Evolutionary conservation across 371 early-diverging fungal species (phyloP), one percentile per base, ranked within the genome.

Genomic region (Chytridium lagenaria): DNA sequence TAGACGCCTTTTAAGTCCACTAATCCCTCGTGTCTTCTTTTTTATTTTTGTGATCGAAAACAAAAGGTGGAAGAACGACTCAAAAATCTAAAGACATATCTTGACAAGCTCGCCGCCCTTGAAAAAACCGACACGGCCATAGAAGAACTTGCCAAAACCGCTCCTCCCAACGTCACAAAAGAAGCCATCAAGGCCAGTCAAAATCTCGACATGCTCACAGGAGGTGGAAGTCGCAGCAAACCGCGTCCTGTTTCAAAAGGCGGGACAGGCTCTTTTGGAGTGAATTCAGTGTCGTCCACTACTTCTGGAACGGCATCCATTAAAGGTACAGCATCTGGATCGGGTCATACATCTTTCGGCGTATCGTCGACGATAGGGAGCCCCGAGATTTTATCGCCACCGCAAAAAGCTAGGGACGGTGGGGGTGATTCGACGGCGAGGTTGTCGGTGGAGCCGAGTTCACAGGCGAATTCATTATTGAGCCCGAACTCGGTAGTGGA

Each of bases 171-270:
- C 12, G 61, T 37, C 34, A 61, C 12, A 3, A 61, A 61, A 61
- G 61, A 61, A 26, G 61, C 61, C 10, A 61, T 61, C 19, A 61
- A 33, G 2, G 61, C 61, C 10, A 61, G 61, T 34, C 61, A 61
- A 23, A 61, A 36, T 61, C 61, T 61, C 34, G 61, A 61, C 23
- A 10, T 61, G 19, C 36, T 61, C 30, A 61, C 61, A 3, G 61
- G 61, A 28, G 34, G 61, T 34, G 36, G 30, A 3, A 37, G n/a
- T n/a, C n/a, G n/a, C n/a, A n/a, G n/a, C n/a, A n/a, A n/a, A n/a
- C n/a, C n/a, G n/a, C n/a, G n/a, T n/a, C n/a, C n/a, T n/a, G n/a
- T n/a, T n/a, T n/a, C n/a, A 37, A 34, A 61, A 61, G 61, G 34
- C 61, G 19, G 26, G 26, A 61, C 7, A n/a, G n/a, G n/a, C n/a